Percentiles rank a stretch among this genome's conserved stretches.
These are phyloP conservation scores for Amanita jacksonii DNA, from an alignment of 768 basidiomycete species.

Conservation along the genomic window DNA sequence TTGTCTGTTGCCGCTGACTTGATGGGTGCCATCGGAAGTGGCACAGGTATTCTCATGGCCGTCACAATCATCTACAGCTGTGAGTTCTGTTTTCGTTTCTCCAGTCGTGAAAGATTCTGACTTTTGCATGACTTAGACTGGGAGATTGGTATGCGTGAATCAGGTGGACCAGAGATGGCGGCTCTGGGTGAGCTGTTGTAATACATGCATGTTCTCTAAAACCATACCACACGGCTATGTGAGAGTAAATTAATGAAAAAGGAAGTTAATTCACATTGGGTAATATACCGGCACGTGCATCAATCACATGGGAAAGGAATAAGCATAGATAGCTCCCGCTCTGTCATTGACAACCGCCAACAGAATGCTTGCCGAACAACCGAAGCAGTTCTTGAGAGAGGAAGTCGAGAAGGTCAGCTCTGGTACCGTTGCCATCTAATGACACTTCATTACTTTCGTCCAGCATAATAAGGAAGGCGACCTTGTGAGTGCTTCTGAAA, in stretches of 20 bases:
- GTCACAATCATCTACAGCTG: conserved; percentile 96
- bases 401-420: conserved; percentile 60
- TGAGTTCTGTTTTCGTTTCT: conserved; percentile 26
- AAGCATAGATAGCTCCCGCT: too few relatives aligned
- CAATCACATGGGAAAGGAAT: too few relatives aligned
- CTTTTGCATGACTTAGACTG: conserved; percentile 53
- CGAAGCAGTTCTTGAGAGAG: conserved; percentile 41
- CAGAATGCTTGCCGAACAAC: conserved; percentile 20
- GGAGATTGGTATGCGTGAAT: conserved; percentile 91
- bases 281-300: too few relatives aligned
- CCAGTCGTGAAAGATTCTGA: conserved; percentile 2
- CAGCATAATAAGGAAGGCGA: conserved; percentile 77
- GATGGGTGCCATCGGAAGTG: conserved; percentile 93
- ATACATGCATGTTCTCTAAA: neutral
- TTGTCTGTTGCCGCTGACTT: conserved; percentile 88
- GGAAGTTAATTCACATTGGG: too few relatives aligned
- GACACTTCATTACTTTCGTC: conserved; percentile 3
- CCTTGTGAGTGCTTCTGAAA: conserved; percentile 32
- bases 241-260: too few relatives aligned
- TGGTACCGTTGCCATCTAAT: neutral
- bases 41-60: conserved; percentile 95
- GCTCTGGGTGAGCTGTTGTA: conserved; percentile 71
- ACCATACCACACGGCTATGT: too few relatives aligned
- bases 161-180: conserved; percentile 75
- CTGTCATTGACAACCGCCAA: neutral